A percentile compares a stretch with the other conserved stretches of the same genome.
Conservation (phyloP, 306 rosid genomes). For the Albizia julibrissin region DNA sequence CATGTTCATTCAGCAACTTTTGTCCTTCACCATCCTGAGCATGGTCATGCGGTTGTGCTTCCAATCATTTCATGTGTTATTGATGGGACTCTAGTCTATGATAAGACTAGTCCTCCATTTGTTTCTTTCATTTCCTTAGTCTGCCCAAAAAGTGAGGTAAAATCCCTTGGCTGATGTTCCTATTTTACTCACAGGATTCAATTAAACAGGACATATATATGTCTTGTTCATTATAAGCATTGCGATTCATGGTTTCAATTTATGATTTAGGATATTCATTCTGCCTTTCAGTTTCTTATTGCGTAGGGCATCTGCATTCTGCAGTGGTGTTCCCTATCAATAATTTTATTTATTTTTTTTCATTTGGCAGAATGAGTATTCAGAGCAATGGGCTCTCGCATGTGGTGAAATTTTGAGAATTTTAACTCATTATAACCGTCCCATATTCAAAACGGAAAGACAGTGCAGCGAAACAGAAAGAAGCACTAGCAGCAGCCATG, state of each 20-base stretch:
- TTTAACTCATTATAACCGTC: slow-evolving; percentile 97
- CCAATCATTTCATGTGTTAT: slow-evolving; percentile 94
- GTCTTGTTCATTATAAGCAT: neutral
- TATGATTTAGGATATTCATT: slow-evolving; percentile 2
- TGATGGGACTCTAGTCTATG: slow-evolving; percentile 81
- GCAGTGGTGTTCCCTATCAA: neutral
- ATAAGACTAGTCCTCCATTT: slow-evolving; percentile 79
- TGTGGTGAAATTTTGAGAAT: slow-evolving; percentile 95
- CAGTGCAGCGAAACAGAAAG: slow-evolving; percentile 73
- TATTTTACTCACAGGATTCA: slow-evolving; percentile 23
- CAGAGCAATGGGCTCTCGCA: slow-evolving; percentile 99
- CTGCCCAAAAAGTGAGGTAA: slow-evolving; percentile 89
- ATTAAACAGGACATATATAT: neutral
- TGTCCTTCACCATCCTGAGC: slow-evolving; percentile 98
- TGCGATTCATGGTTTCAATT: slow-evolving; percentile 8
- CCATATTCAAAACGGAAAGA: slow-evolving; percentile 75
- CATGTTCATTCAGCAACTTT: slow-evolving; percentile 71
- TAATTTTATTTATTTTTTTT: slow-evolving; percentile 21
- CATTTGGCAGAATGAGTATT: slow-evolving; percentile 76
- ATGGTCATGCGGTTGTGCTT: slow-evolving; percentile 94
- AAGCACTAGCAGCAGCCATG: slow-evolving; percentile 82
- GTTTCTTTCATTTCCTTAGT: slow-evolving; percentile 91
- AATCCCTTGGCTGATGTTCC: slow-evolving; percentile 18
- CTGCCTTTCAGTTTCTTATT: slow-evolving; percentile 1
- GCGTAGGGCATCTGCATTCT: neutral